Evolutionary conservation across 129 eudicot genomes (phyloP), one percentile per base, ranked within the genome.

Genomic region (Silybum marianum): DNA sequence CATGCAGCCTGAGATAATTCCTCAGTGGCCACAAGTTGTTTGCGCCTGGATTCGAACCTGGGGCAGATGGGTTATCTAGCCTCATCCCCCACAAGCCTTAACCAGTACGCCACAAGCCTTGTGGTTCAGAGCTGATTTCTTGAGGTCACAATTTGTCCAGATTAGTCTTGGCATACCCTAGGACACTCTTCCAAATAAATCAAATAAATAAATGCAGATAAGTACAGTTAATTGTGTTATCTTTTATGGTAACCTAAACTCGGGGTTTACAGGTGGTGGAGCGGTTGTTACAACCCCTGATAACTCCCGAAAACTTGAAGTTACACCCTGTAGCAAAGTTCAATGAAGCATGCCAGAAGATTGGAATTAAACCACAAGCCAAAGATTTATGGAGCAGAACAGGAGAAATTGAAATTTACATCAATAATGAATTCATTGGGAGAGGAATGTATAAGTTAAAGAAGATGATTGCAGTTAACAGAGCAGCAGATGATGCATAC

Each of bases 401-500:
- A 0, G 90, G 90, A 6, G 84, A 78, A 26, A 12, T 90, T 66
- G 86, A 89, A 74, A 73, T 84, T 11, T 78, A 79, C 14, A 76
- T 89, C 0, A 65, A 85, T 12, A 71, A 73, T 21, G 30, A 84
- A 19, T 24, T 87, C n/a, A 67, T 84, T 2, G 96, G 91, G 25
- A 84, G 63, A 24, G 97, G 90, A 9, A 62, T 63, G 14, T 90
- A 84, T 54, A 77, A 48, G 4, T 38, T 28, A 23, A 93, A 90
- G 71, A 93, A 72, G 76, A 4, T 12, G 7, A 82, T 89, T 48
- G 96, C 96, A 11, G 23, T 66, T 10, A 88, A 93, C 36, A 87
- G 91, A 40, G 97, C 96, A 0, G 97, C 96, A 24, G 34, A 78
- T 8, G 75, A 90, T 86, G 93, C 96, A 0, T 87, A 88, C 81